Base-by-base conservation (phyloP, 2,329 filamentous ascomycete genomes). In the Kalaharituber pfeilii region DNA sequence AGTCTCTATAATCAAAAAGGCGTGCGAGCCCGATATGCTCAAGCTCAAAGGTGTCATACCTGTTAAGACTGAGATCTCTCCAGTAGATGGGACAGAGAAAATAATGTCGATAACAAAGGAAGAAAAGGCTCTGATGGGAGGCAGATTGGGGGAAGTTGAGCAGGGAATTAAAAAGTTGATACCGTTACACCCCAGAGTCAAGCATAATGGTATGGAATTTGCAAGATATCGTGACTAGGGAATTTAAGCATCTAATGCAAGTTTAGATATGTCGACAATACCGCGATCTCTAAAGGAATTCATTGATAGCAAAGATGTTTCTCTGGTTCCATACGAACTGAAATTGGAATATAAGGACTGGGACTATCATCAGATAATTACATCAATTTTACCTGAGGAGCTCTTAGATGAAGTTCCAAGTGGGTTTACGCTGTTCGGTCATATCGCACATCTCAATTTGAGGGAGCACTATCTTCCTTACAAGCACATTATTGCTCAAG, bases 281-380 rank as follows among this genome's bases (percentile, higher is more conserved):
- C 85, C 85, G 53, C 65, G 77, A 3, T 77, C 74, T 36, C 68
- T 95, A 49, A 75, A 72, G 56, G 78, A 85, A 59, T 78, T 86
- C 29, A 77, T 87, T 3, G 73, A 81, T 59, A 72, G 74, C 51
- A 76, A 82, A 26, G 78, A 85, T 44, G 69, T 95, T 27, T 75
- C 75, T 18, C 68, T 96, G 29, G 71, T 87, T 1, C 82, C 86
- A 1, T 95, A 82, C 67, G 75, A 84, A 57, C 69, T 96, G 55
- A 71, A 77, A 30, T 73, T 96, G 56, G 79, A 82, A 62, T 98
- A 98, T 69, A 76, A 83, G 62, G 81, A 88, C 69, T 96, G 87
- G 86, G 82, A 73, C 51, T 89, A 93, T 66, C 73, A 83, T 57
- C 88, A 96, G 62, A 83, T 98, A 36, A 84, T 95, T 65, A 73